Evolutionary conservation across 108 stramenopile genomes (phyloP).

Genomic region (Seminavis robusta): DNA sequence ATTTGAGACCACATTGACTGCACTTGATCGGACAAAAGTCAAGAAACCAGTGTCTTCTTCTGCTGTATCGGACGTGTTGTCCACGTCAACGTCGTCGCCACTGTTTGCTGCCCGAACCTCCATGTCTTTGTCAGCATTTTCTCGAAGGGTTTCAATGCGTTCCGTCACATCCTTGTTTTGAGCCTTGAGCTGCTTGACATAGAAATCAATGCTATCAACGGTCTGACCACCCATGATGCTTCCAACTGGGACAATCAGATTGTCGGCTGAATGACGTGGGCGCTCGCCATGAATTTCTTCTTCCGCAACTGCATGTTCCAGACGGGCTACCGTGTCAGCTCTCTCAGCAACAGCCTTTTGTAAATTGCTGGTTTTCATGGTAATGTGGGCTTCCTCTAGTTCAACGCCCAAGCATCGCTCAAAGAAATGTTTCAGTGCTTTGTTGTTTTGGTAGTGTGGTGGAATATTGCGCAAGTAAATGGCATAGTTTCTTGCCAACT

Average conservation of each 20-base stretch:
- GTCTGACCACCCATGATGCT: background rate
- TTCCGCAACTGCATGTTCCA: slow-evolving; percentile 40
- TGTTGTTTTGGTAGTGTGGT: slow-evolving; percentile 34
- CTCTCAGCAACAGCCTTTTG: slow-evolving; percentile 18
- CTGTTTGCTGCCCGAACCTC: too few relatives aligned
- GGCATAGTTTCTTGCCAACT: too few relatives aligned
- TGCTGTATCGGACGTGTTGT: background rate
- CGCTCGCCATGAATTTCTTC: slow-evolving; percentile 10
- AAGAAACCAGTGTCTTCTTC: too few relatives aligned
- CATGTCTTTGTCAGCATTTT: too few relatives aligned
- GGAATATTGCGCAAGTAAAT: slow-evolving; percentile 54
- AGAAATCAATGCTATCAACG: slow-evolving; percentile 15
- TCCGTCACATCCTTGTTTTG: too few relatives aligned
- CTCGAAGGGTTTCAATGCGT: too few relatives aligned
- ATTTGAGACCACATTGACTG: too few relatives aligned
- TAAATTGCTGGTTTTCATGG: slow-evolving; percentile 16
- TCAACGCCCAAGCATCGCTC: slow-evolving; percentile 23
- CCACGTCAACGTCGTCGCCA: too few relatives aligned
- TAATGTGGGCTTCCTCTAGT: slow-evolving; percentile 24
- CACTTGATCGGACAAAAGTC: too few relatives aligned
- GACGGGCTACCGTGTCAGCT: slow-evolving; percentile 8
- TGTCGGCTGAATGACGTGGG: background rate
- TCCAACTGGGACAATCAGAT: too few relatives aligned
- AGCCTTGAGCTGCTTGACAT: too few relatives aligned
- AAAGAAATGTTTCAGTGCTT: slow-evolving; percentile 42